Percentiles rank a stretch among this genome's conserved stretches.
phyloP scores from a whole-genome alignment of 441 rosid genomes.

The California macrophylla region DNA sequence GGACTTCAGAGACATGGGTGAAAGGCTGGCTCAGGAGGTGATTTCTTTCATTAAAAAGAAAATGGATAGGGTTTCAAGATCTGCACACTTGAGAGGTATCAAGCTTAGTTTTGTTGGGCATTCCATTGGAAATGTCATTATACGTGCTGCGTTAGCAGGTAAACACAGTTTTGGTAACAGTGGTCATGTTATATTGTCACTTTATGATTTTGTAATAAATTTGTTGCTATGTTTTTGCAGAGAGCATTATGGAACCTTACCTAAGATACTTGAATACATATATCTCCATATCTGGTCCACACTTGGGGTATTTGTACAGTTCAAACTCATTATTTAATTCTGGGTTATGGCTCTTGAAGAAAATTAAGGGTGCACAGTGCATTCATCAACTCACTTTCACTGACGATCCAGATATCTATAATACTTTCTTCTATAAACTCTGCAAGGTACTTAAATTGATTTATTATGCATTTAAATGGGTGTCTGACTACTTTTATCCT shows the following conservation, averaged over 20 bases:
- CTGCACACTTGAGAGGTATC: constrained; percentile 44
- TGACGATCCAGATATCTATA: constrained; percentile 66
- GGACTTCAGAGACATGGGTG: constrained; percentile 90
- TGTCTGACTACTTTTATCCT: neutral
- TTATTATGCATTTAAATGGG: neutral
- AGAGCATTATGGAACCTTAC: constrained; percentile 74
- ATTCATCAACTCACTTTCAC: constrained; percentile 94
- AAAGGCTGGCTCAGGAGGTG: constrained; percentile 77
- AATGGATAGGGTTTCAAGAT: constrained; percentile 59
- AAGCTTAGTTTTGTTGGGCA: constrained; percentile 93
- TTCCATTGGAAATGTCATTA: constrained; percentile 83
- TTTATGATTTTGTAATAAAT: constrained; percentile 7
- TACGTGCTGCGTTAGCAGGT: constrained; percentile 85
- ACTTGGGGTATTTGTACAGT: constrained; percentile 87
- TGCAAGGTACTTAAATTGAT: constrained; percentile 45
- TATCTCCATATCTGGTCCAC: constrained; percentile 85
- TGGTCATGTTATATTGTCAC: constrained; percentile 9
- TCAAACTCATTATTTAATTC: constrained; percentile 89
- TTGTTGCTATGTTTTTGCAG: constrained; percentile 30
- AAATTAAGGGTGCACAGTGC: constrained; percentile 75
- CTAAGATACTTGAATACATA: constrained; percentile 55
- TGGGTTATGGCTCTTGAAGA: constrained; percentile 83
- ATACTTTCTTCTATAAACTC: constrained; percentile 71
- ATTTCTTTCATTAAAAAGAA: constrained; percentile 63
- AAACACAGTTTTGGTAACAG: constrained; percentile 11